phyloP scores from a whole-genome alignment of 768 basidiomycete genomes.

The Pleurotus djamor region DNA sequence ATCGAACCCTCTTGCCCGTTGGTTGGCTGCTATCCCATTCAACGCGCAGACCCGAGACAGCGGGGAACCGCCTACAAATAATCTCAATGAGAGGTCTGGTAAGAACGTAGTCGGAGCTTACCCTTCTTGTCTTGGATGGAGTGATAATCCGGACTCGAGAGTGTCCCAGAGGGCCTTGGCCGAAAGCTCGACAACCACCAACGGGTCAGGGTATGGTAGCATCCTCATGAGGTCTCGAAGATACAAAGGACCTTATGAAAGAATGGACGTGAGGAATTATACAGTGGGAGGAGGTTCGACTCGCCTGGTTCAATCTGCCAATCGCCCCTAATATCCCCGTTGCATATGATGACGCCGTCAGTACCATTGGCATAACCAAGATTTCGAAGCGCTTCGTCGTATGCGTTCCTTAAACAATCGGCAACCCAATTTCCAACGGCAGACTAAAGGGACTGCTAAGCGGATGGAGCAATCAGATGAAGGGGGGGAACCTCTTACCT shows the following conservation, averaged over 20 bases:
- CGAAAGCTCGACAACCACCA: conserved; percentile 78
- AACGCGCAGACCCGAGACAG: conserved; percentile 83
- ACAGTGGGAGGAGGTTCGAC: neutral
- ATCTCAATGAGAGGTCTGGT: neutral
- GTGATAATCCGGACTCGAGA: conserved; percentile 67
- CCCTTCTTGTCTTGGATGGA: conserved; percentile 93
- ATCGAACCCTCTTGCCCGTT: conserved; percentile 70
- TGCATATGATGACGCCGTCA: conserved; percentile 80
- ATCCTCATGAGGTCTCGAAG: conserved; percentile 89
- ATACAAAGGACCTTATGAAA: conserved; percentile 58
- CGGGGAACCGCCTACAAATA: conserved; percentile 73
- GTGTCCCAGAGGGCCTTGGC: conserved; percentile 80
- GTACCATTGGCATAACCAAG: conserved; percentile 57
- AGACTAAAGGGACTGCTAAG: conserved; percentile 36
- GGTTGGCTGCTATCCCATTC: conserved; percentile 81
- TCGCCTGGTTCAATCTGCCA: conserved; percentile 83
- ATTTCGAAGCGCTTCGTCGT: conserved; percentile 64
- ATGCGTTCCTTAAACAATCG: conserved; percentile 80
- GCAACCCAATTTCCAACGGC: conserved; percentile 81
- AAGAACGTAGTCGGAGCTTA: conserved; percentile 21
- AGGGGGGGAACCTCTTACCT: conserved; percentile 38
- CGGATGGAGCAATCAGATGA: neutral
- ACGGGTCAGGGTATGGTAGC: conserved; percentile 83
- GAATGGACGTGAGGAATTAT: neutral
- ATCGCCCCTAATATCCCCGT: conserved; percentile 85